Percentiles rank a stretch among this genome's conserved stretches.
Conservation (phyloP, 768 basidiomycete genomes). For the Mycena capillaripes region DNA sequence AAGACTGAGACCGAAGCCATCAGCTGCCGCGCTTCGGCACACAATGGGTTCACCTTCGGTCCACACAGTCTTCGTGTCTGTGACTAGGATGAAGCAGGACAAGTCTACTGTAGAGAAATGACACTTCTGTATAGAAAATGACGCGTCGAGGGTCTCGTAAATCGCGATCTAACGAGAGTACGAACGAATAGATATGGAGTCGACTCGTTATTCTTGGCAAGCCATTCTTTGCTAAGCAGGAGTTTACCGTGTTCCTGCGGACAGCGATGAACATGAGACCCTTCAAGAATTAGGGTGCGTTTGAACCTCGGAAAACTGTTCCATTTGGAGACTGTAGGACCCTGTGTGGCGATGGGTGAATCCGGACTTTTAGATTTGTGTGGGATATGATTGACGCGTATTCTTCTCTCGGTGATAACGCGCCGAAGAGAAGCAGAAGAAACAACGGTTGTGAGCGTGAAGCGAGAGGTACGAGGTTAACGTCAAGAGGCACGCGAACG, state of each 20-base stretch:
- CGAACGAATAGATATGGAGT: conserved; percentile 82
- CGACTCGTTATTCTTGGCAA: conserved; percentile 76
- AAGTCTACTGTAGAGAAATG: conserved; percentile 67
- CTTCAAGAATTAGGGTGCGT: conserved; percentile 1
- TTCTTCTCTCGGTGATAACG: conserved; percentile 30
- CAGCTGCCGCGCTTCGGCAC: not conserved
- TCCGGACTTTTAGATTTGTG: not conserved
- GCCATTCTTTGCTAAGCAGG: conserved; percentile 80
- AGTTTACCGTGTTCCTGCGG: conserved; percentile 68
- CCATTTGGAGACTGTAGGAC: conserved; percentile 49
- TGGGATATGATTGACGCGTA: conserved; percentile 14
- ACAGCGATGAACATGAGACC: conserved; percentile 27
- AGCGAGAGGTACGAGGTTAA: too few species aligned
- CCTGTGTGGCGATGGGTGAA: conserved; percentile 21
- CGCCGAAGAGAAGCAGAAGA: conserved; percentile 11
- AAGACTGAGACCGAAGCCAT: conserved; percentile 56
- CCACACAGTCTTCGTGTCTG: conserved; percentile 84
- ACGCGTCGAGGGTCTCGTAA: conserved; percentile 24
- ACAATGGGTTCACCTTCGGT: conserved; percentile 70
- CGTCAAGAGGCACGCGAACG: conserved; percentile 4
- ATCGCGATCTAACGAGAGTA: conserved; percentile 37
- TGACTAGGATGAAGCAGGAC: conserved; percentile 72
- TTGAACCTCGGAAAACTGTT: conserved; percentile 63
- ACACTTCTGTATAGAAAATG: conserved; percentile 68
- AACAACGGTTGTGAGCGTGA: not conserved